Conservation (phyloP, 2,329 filamentous ascomycete genomes). For the Nothophoma quercina region DNA sequence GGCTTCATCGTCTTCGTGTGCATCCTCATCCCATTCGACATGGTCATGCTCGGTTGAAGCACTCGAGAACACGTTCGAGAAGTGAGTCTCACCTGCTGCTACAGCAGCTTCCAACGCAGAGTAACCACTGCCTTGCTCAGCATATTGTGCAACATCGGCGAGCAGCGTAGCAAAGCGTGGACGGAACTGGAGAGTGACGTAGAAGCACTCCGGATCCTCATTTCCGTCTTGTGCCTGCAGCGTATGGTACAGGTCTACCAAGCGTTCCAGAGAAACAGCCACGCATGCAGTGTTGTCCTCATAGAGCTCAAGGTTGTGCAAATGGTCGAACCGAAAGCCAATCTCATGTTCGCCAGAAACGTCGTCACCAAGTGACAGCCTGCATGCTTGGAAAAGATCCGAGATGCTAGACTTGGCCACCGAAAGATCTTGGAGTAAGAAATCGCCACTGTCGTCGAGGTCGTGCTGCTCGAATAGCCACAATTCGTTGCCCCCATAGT, state of each 20-base stretch:
- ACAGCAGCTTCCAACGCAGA: conserved; percentile 54
- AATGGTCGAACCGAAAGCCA: conserved; percentile 53
- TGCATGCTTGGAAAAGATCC: conserved; percentile 64
- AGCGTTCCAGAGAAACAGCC: conserved; percentile 51
- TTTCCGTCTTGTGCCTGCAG: conserved; percentile 67
- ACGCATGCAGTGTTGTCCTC: conserved; percentile 44
- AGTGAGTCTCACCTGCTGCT: conserved; percentile 37
- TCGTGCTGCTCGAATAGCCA: conserved; percentile 45
- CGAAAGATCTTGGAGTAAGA: conserved; percentile 37
- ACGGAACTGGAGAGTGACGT: conserved; percentile 63
- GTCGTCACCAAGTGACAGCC: conserved; percentile 62
- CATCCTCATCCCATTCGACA: conserved; percentile 32
- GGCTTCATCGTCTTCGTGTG: conserved; percentile 14
- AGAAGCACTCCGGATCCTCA: conserved; percentile 62
- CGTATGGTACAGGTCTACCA: conserved; percentile 66
- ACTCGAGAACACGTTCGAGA: conserved; percentile 26
- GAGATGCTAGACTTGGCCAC: conserved; percentile 50
- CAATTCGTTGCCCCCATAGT: conserved; percentile 38
- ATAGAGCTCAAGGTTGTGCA: conserved; percentile 49
- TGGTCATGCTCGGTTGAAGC: conserved; percentile 29
- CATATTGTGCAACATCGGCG: conserved; percentile 60
- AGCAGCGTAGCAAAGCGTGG: conserved; percentile 63
- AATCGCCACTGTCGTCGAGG: conserved; percentile 40
- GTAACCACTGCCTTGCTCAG: conserved; percentile 64
- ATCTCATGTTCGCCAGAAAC: conserved; percentile 61